phyloP scores from a whole-genome alignment of 257 asterid genomes.

The Buddleja alternifolia region DNA sequence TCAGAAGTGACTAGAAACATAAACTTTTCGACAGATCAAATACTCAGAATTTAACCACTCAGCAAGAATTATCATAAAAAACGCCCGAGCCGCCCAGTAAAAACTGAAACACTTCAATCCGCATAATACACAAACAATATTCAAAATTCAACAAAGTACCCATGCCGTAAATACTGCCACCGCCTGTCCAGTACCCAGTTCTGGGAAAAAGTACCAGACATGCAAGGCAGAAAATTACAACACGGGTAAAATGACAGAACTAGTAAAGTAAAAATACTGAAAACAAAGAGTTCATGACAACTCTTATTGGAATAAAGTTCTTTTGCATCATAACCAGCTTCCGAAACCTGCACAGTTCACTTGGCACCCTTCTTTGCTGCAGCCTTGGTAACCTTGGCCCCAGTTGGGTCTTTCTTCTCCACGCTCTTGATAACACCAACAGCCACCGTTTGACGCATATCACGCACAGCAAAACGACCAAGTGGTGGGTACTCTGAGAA shows the following conservation, averaged over 20 bases:
- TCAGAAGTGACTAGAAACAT: too few species aligned
- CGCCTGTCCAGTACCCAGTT: slow-evolving; percentile 37
- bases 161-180: slow-evolving; percentile 17
- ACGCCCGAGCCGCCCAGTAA: too few species aligned
- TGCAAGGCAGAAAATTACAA: slow-evolving; percentile 18
- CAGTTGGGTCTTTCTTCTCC: slow-evolving; percentile 64
- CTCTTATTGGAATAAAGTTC: too few species aligned
- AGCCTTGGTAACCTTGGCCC: slow-evolving; percentile 68
- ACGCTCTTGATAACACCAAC: slow-evolving; percentile 62
- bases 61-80: too few species aligned
- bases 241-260: not conserved
- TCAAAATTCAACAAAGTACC: too few species aligned
- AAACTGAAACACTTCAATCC: too few species aligned
- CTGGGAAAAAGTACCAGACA: slow-evolving; percentile 22
- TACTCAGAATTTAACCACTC: too few species aligned
- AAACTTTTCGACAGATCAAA: too few species aligned
- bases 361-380: slow-evolving; percentile 56
- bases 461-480: slow-evolving; percentile 68
- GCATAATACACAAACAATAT: too few species aligned
- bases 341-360: slow-evolving; percentile 34
- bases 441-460: slow-evolving; percentile 69
- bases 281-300: too few species aligned
- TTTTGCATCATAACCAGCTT: too few species aligned
- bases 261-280: too few species aligned
- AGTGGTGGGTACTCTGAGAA: slow-evolving; percentile 60